Base-by-base conservation (phyloP, 208 protist genomes). In the Leishmania arabica region DNA sequence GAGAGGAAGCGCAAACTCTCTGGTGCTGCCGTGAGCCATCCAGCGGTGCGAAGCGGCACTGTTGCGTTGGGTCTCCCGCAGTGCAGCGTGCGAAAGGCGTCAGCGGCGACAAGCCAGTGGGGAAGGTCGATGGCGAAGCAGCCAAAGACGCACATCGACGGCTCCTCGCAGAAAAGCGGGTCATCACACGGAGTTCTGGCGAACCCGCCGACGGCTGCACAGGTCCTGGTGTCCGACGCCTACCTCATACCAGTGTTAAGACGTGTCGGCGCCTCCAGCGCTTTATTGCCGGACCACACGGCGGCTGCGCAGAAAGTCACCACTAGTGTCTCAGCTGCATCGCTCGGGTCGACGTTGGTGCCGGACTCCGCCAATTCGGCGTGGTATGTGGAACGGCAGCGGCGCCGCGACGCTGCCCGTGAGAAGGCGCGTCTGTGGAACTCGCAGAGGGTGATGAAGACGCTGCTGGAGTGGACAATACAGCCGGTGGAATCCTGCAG, bases 401-500 rank as follows among this genome's bases (percentile, higher is more conserved):
- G 75, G n/a, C 64, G 77, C 78, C 81, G 84, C 65, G 88, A 87
- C n/a, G 84, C 82, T 45, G 81, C 87, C n/a, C 74, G 83, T 77
- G 71, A 86, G 31, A 84, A 89, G 17, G 84, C 87, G 2, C 76
- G 81, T 3, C 75, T 94, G 64, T 95, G 90, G 92, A 89, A 86
- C 56, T 86, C 90, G 49, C 77, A 88, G 8, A 89, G 91, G 3
- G 86, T 97, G 42, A 95, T 97, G 95, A 78, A 85, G 47, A 97
- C 93, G 31, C 85, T 97, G 8, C 89, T 97, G 86, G 84, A 77
- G 64, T 97, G 94, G 94, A 86, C 88, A 27, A 75, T 88, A 8
- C 84, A 86, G 5, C 71, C 75, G 13, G 66, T 72, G 31, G 51
- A 51, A 34, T 37, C 31, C 27, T 69, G 54, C 62, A 53, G 75